Conservation (phyloP, 345 rosid species). For the Hypericum androsaemum region DNA sequence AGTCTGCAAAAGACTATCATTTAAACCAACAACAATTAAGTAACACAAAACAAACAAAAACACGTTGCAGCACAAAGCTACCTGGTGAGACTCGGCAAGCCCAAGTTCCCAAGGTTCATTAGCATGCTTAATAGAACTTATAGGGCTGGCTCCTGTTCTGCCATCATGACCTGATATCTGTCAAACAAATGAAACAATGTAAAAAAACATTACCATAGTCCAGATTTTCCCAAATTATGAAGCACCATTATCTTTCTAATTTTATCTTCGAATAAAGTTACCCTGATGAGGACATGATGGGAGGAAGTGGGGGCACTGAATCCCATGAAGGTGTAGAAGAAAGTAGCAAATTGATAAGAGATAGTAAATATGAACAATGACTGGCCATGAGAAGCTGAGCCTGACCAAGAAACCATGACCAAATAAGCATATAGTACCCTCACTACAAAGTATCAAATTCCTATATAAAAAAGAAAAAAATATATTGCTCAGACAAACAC, state of each 20-base stretch:
- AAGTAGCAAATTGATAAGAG: no score
- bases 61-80: slow-evolving; percentile 21
- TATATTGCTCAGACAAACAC: slow-evolving; percentile 26
- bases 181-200: slow-evolving; percentile 10
- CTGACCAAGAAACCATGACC: no score
- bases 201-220: no score
- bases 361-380: no score
- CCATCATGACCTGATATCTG: slow-evolving; percentile 99
- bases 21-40: slow-evolving; percentile 8
- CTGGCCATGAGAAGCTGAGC: no score
- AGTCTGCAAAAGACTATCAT: slow-evolving; percentile 44
- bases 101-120: slow-evolving; percentile 99
- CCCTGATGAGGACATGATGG: no score
- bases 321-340: no score
- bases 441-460: neutral
- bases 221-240: no score
- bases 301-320: no score
- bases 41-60: slow-evolving; percentile 7
- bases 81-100: slow-evolving; percentile 87
- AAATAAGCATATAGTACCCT: no score
- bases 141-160: slow-evolving; percentile 98
- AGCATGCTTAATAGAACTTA: slow-evolving; percentile 97
- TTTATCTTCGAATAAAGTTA: no score
- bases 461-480: neutral
- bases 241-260: no score